Conservation (phyloP, 2,329 filamentous ascomycete species). For the Botrytis cinerea region DNA sequence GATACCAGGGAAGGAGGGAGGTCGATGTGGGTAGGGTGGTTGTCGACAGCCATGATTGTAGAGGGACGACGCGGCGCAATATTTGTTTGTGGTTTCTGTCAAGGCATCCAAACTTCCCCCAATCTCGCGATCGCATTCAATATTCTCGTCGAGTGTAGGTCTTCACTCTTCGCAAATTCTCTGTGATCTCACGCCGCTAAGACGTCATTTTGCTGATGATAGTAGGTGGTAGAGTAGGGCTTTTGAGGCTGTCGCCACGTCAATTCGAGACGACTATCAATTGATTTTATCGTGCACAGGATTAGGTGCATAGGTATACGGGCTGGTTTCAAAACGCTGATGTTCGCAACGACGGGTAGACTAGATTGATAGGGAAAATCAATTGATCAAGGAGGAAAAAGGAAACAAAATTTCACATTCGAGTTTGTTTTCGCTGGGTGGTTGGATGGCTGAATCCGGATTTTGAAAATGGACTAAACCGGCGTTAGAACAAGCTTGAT, state of each 20-base stretch:
- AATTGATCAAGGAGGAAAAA: not conserved
- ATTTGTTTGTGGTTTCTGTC: not conserved
- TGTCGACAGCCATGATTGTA: conserved; percentile 5
- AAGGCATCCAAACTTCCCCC: not conserved
- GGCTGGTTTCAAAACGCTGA: not conserved
- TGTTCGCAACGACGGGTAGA: not conserved
- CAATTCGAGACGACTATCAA: not conserved
- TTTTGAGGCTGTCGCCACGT: conserved; percentile 19
- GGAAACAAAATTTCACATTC: conserved; percentile 1
- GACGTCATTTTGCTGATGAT: not conserved
- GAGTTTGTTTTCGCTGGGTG: not conserved
- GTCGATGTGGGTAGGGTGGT: conserved; percentile 21
- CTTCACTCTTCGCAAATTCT: not conserved
- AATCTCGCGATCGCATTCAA: not conserved
- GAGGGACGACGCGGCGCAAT: not conserved
- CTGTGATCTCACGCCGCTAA: not conserved
- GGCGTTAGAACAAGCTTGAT: conserved; percentile 11
- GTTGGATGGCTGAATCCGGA: conserved; percentile 16
- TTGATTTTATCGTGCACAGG: not conserved
- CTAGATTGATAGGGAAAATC: not conserved
- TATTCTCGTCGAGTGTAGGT: not conserved
- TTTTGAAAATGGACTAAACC: conserved; percentile 8
- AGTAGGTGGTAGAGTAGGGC: not conserved
- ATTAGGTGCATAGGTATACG: not conserved
- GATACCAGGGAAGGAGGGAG: not conserved